Base-by-base conservation (phyloP, 2,329 filamentous ascomycete species). In the Penicillium sp. region DNA sequence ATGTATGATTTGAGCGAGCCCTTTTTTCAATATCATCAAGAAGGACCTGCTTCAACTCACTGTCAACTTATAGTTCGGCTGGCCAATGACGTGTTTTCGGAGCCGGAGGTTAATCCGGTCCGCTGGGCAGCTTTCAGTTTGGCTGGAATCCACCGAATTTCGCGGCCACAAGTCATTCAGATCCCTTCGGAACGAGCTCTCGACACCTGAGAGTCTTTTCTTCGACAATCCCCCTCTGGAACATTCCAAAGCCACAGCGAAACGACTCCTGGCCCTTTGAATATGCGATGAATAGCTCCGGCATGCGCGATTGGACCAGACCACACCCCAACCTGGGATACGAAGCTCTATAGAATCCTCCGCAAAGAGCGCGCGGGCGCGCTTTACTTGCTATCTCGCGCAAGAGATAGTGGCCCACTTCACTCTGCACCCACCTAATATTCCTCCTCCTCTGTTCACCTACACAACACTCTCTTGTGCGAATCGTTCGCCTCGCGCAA, bases 351-450 rank as follows among this genome's bases (percentile, higher is more conserved):
- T 49, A 60, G 43, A 49, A 39, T 41, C 50, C 27, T 46, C 43
- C 58, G 13, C 51, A 35, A 61, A 7, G 18, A 46, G 65, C 60
- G 65, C 65, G 62, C 65, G 18, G 61, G 64, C 62, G 65, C 61
- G 66, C 63, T 64, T 56, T 24, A 43, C 41, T 39, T 39, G n/a
- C 35, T 39, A 24, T 14, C 19, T 36, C 35, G 24, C 35, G 27
- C 14, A 4, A 24, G 22, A 39, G 33, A 35, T 22, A 51, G n/a
- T 10, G 16, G 22, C n/a, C 27, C 36, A 18, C 47, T 46, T 18
- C 22, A 16, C 46, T 22, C n/a, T 44, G 22, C 37, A 36, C 40
- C 46, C 41, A 16, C 10, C 6, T 24, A 43, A 37, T 36, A 35
- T 35, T 43, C 55, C 14, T 50, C 16, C 47, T 24, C 39, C 41